These are phyloP conservation scores for Metschnikowia corniflorae DNA, from an alignment of 805 yeast species.

Conservation along the genomic window DNA sequence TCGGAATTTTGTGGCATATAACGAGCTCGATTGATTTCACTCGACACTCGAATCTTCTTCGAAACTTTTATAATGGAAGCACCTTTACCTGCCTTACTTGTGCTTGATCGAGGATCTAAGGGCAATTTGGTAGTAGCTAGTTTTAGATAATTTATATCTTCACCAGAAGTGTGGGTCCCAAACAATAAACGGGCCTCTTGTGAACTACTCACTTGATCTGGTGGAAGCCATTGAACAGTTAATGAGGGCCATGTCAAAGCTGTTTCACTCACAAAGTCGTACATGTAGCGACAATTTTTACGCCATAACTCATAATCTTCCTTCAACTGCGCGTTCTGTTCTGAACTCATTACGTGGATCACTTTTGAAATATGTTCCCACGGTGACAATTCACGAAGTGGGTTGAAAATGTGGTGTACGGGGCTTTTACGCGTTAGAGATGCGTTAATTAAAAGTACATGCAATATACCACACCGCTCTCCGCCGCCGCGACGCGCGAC, in stretches of 20 bases:
- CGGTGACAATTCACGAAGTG: too few relatives aligned
- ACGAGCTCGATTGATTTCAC: conserved; percentile 73
- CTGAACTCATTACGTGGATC: too few relatives aligned
- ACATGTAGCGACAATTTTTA: conserved; percentile 76
- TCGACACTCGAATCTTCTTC: conserved; percentile 56
- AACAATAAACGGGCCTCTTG: conserved; percentile 52
- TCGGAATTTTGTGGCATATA: conserved; percentile 59
- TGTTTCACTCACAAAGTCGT: conserved; percentile 77
- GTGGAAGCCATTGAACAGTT: conserved; percentile 75
- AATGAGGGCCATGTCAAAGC: conserved; percentile 80
- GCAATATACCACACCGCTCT: too few relatives aligned
- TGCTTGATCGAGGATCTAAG: background rate
- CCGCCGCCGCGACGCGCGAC: too few relatives aligned
- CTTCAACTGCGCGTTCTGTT: conserved; percentile 34
- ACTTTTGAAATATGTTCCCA: too few relatives aligned
- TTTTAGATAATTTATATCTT: conserved; percentile 62
- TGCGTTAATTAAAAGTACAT: too few relatives aligned
- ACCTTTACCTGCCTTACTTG: conserved; percentile 21
- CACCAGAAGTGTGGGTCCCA: conserved; percentile 75
- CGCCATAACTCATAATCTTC: conserved; percentile 80
- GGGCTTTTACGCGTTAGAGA: too few relatives aligned
- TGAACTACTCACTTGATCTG: conserved; percentile 20
- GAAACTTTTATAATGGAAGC: conserved; percentile 57
- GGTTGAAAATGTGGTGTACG: too few relatives aligned
- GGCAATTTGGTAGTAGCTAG: conserved; percentile 63